Evolutionary conservation across 768 basidiomycete genomes (phyloP).

Genomic region (Lanmaoa rubissima): DNA sequence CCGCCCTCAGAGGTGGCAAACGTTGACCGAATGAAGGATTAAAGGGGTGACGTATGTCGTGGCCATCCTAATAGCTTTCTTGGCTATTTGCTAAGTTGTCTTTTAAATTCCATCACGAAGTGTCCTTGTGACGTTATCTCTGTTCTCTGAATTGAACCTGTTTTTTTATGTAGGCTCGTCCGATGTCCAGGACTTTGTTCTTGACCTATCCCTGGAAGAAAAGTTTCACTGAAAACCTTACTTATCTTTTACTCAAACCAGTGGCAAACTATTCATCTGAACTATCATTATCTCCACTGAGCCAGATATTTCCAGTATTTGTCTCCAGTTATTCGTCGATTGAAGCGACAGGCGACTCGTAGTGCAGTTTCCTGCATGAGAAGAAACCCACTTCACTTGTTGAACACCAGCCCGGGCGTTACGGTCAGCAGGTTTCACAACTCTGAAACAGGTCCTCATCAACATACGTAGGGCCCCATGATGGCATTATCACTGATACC

Average conservation of each 20-base stretch:
- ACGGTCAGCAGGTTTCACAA: neutral
- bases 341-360: neutral
- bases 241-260: neutral
- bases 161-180: no score
- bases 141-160: no score
- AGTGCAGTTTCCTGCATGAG: neutral
- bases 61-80: neutral
- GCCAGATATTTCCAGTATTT: neutral
- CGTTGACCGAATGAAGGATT: neutral
- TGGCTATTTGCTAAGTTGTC: neutral
- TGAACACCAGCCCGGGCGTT: neutral
- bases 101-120: neutral
- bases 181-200: neutral
- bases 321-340: neutral
- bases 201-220: neutral
- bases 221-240: neutral
- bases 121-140: neutral
- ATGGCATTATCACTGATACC: neutral
- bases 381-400: neutral
- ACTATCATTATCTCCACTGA: neutral
- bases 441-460: neutral
- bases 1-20: constrained; percentile 32
- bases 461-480: neutral
- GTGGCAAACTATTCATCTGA: neutral
- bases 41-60: neutral